Evolutionary conservation across 139 green algal species (phyloP).

Genomic region (Auxenochlorella pyrenoidosa): DNA sequence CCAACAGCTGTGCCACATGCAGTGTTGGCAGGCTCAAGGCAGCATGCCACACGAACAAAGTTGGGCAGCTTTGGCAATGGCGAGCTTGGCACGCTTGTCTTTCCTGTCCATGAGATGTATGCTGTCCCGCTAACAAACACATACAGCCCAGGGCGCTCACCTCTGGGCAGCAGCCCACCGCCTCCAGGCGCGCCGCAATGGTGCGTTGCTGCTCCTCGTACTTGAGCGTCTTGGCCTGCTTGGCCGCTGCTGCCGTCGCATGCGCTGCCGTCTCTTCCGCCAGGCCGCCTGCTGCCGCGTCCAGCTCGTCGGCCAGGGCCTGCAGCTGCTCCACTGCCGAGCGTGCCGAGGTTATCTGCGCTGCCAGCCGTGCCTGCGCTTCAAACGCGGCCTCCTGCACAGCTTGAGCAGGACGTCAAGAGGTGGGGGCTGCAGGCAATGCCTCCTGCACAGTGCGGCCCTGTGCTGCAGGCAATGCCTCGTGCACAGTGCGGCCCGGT

Average conservation of each 20-base stretch:
- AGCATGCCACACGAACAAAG: no score
- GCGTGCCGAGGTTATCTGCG: not conserved
- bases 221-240: not conserved
- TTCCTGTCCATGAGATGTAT: no score
- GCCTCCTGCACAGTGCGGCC: no score
- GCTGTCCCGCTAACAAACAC: no score
- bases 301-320: not conserved
- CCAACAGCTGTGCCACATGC: not conserved
- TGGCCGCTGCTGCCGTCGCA: not conserved
- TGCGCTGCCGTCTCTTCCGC: not conserved
- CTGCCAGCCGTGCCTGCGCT: not conserved
- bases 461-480: no score
- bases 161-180: not conserved
- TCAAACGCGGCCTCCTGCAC: constrained; percentile 23
- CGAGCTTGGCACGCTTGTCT: no score
- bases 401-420: no score
- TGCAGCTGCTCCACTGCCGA: not conserved
- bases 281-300: not conserved
- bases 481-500: no score
- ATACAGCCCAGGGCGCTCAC: not conserved
- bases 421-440: no score
- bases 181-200: not conserved
- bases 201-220: constrained; percentile 3
- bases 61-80: no score
- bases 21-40: no score